Percentiles rank a stretch among this genome's conserved stretches.
These are phyloP conservation scores for Trichoderma gracile DNA, from an alignment of 2,329 filamentous ascomycete species.

Conservation along the genomic window DNA sequence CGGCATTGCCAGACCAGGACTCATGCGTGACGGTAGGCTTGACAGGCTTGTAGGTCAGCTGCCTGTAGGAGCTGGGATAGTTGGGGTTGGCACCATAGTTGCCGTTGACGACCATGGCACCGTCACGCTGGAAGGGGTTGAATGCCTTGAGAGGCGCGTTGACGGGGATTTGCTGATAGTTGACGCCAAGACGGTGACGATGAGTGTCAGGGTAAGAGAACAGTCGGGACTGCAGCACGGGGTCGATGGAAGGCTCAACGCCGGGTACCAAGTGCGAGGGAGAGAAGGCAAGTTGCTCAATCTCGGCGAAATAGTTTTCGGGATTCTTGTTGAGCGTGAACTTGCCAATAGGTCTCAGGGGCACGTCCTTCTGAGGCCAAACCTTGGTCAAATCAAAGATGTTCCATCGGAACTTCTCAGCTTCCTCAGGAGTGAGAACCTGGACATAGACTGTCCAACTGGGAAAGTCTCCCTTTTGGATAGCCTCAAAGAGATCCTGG, in stretches of 20 bases:
- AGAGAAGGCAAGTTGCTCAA: slow-evolving; percentile 68
- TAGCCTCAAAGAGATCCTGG: slow-evolving; percentile 65
- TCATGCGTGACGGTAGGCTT: slow-evolving; percentile 48
- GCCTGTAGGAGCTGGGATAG: slow-evolving; percentile 55
- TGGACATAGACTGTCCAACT: slow-evolving; percentile 67
- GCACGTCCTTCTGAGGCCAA: slow-evolving; percentile 65
- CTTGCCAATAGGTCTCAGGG: slow-evolving; percentile 60
- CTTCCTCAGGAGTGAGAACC: slow-evolving; percentile 61
- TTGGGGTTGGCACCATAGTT: slow-evolving; percentile 63
- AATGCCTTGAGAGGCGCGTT: slow-evolving; percentile 58
- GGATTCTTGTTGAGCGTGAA: slow-evolving; percentile 66
- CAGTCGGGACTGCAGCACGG: slow-evolving; percentile 60
- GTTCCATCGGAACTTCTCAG: slow-evolving; percentile 61
- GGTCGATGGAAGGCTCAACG: slow-evolving; percentile 62
- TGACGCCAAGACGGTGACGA: slow-evolving; percentile 62
- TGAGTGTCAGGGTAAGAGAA: slow-evolving; percentile 65
- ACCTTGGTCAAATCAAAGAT: slow-evolving; percentile 71
- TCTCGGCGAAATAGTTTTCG: slow-evolving; percentile 68
- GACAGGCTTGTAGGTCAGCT: slow-evolving; percentile 46
- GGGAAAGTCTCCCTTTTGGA: slow-evolving; percentile 60
- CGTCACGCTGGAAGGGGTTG: slow-evolving; percentile 74
- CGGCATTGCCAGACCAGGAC: slow-evolving; percentile 49
- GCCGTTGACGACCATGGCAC: slow-evolving; percentile 66
- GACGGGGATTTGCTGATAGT: slow-evolving; percentile 65
- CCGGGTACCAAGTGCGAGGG: slow-evolving; percentile 66